Base-by-base conservation (phyloP, 768 basidiomycete species). In the Coprinopsis strossmayeri region DNA sequence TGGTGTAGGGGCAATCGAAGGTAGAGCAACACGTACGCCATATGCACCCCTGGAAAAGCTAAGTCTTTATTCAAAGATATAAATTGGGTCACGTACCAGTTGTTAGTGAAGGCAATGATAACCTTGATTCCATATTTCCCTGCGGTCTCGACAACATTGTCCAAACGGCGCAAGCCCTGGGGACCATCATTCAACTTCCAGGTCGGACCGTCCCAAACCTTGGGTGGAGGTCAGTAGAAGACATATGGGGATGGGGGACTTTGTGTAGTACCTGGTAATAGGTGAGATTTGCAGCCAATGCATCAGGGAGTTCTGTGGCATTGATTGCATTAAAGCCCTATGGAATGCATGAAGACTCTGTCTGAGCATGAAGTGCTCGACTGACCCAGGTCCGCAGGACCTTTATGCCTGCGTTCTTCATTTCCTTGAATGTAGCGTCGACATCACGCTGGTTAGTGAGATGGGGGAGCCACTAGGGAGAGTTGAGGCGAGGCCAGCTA, bases 221-320 rank as follows among this genome's bases (percentile, higher is more conserved):
- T n/a, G n/a, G n/a, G n/a, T n/a, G n/a, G n/a, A n/a, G n/a, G n/a
- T n/a, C n/a, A n/a, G n/a, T n/a, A n/a, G n/a, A n/a, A n/a, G n/a
- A n/a, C n/a, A n/a, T n/a, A n/a, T n/a, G n/a, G n/a, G n/a, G n/a
- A n/a, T n/a, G n/a, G n/a, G n/a, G n/a, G n/a, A n/a, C n/a, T n/a
- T n/a, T n/a, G n/a, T n/a, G n/a, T n/a, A n/a, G n/a, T 55, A 64
- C 73, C 55, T 76, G 76, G 54, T 77, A 78, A 56, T 77, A 78
- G 0, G 76, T 79, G 48, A 78, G 59, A 38, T 61, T 64, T 1
- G 72, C 70, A 45, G 69, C 48, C 7, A 66, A 53, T 7, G 74
- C 74, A 21, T 64, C 69, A 1, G 66, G 62, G 12, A 77, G 60
- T 57, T 78, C 76, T 0, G 76, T 69, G 2, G 55, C 66, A 48